A percentile compares a stretch with the other conserved stretches of the same genome.
These are phyloP conservation scores for Citrullus colocynthis DNA, from an alignment of 306 rosid genomes.

Conservation along the genomic window DNA sequence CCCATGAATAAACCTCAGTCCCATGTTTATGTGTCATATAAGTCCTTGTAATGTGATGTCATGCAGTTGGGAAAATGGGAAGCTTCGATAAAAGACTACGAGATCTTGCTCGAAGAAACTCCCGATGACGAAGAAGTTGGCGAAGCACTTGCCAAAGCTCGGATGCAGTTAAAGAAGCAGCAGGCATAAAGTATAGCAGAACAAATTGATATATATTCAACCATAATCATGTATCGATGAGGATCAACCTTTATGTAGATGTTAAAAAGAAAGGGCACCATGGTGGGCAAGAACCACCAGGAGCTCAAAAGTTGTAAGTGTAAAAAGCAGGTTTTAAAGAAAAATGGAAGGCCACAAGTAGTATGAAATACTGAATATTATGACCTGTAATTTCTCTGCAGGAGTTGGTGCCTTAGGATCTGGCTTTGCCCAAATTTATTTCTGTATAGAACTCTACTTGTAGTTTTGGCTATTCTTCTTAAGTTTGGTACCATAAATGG, in stretches of 20 bases:
- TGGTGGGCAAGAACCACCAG: background rate
- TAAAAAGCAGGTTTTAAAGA: background rate
- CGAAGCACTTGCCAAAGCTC: constrained; percentile 36
- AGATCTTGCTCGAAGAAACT: constrained; percentile 35
- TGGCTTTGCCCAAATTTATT: background rate
- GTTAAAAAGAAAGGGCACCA: background rate
- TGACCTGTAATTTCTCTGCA: background rate
- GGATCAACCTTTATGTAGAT: background rate
- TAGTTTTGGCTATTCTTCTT: background rate
- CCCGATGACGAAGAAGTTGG: constrained; percentile 44
- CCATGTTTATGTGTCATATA: background rate
- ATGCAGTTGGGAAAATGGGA: constrained; percentile 66
- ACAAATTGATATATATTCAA: background rate
- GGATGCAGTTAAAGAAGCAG: constrained; percentile 27
- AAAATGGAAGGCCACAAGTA: background rate
- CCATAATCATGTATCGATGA: background rate
- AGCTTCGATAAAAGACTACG: constrained; percentile 59
- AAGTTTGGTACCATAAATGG: background rate
- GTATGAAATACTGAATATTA: background rate
- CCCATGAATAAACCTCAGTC: background rate
- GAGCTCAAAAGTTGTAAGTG: background rate
- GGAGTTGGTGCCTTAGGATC: background rate
- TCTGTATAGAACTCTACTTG: background rate
- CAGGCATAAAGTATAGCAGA: background rate
- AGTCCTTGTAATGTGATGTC: background rate